phyloP scores from a whole-genome alignment of 768 basidiomycete species.

The Naganishia kalamii region DNA sequence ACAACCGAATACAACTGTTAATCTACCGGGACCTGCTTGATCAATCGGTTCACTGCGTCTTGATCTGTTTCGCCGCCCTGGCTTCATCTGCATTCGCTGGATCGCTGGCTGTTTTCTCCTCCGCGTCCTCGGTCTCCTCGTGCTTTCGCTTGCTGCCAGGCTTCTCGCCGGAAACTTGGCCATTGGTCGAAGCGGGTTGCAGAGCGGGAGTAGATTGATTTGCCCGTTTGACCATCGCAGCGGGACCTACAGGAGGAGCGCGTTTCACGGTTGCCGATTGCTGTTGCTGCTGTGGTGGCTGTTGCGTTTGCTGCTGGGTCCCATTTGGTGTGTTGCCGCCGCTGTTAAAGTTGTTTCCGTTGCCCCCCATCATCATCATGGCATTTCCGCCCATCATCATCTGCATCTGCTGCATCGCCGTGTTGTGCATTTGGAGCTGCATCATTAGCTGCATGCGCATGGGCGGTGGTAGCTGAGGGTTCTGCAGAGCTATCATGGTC shows the following conservation, averaged over 20 bases:
- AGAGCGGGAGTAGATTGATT: too few relatives aligned
- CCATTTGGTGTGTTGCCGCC: slow-evolving; percentile 28
- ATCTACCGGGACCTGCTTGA: not conserved
- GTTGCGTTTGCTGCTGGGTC: slow-evolving; percentile 24
- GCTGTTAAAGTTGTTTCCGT: slow-evolving; percentile 23
- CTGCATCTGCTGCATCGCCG: slow-evolving; percentile 73
- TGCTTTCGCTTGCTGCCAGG: slow-evolving; percentile 4
- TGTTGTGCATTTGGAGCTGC: slow-evolving; percentile 72
- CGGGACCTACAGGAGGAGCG: not conserved
- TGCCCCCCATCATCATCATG: slow-evolving; percentile 25
- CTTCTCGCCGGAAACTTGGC: not conserved
- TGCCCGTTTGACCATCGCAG: not conserved
- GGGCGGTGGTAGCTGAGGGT: slow-evolving; percentile 62
- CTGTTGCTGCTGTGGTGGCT: slow-evolving; percentile 20
- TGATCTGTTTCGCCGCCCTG: not conserved
- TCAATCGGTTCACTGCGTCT: not conserved
- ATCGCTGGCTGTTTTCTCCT: not conserved
- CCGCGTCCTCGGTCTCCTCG: not conserved
- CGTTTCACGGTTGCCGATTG: not conserved
- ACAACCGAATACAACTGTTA: slow-evolving; percentile 1
- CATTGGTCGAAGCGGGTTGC: too few relatives aligned
- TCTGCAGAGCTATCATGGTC: slow-evolving; percentile 70
- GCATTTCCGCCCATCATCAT: slow-evolving; percentile 55
- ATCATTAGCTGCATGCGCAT: slow-evolving; percentile 74
- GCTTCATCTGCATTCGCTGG: not conserved